Percentiles rank a stretch among this genome's conserved stretches.
phyloP scores from a whole-genome alignment of 1,139 yeast genomes.

The Candida glucosophila region DNA sequence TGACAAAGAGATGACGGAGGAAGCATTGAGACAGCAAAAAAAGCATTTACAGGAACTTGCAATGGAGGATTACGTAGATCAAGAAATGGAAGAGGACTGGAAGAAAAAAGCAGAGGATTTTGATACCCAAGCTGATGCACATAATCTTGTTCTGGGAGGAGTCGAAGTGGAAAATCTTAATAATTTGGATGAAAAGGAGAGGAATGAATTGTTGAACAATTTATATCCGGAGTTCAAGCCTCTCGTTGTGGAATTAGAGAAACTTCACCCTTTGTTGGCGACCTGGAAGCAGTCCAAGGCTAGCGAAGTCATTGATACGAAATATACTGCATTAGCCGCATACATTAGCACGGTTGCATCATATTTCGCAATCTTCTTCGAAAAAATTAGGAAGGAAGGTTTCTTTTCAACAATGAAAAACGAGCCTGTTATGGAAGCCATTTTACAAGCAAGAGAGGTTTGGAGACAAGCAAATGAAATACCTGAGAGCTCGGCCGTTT shows the following conservation, averaged over 20 bases:
- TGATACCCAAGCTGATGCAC: conserved; percentile 22
- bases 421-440: conserved; percentile 81
- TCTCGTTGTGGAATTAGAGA: conserved; percentile 53
- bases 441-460: conserved; percentile 73
- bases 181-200: conserved; percentile 33
- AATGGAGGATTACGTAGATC: conserved; percentile 78
- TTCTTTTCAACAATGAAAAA: conserved; percentile 64
- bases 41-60: conserved; percentile 73
- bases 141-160: no score
- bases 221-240: conserved; percentile 83
- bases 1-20: conserved; percentile 73
- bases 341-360: conserved; percentile 69
- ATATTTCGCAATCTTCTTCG: conserved; percentile 65
- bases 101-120: conserved; percentile 27
- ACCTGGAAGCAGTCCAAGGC: conserved; percentile 16
- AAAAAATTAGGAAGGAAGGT: conserved; percentile 45
- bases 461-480: conserved; percentile 74
- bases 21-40: conserved; percentile 82
- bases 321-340: conserved; percentile 63
- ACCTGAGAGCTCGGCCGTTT: conserved; percentile 16
- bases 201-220: conserved; percentile 40
- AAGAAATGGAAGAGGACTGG: conserved; percentile 75
- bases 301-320: conserved; percentile 35
- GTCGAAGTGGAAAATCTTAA: conserved; percentile 19
- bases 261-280: conserved; percentile 35